Base-by-base conservation (phyloP, 2,329 filamentous ascomycete species). In the Aspergillus fumigatiaffinis region DNA sequence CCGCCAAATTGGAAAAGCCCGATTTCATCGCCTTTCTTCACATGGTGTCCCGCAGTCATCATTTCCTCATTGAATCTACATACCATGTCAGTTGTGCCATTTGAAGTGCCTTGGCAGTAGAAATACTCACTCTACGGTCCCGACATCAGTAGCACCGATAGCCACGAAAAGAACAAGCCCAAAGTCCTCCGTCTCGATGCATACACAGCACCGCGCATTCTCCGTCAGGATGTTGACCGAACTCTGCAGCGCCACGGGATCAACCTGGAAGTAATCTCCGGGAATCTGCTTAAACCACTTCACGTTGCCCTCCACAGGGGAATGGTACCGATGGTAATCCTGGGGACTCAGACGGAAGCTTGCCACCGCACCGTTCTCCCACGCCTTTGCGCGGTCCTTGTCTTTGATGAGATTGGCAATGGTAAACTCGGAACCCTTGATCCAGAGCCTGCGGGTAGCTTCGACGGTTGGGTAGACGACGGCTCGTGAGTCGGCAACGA, bases 271-370 rank as follows among this genome's bases (percentile, higher is more conserved):
- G 58, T 79, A 78, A 49, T 76, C 72, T 0, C 77, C 77, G 0
- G 75, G 73, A 17, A 79, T 72, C 9, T 71, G 70, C 50, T 70
- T 70, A 52, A 72, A 75, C 57, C 66, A 63, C 57, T 68, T 72
- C 1, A 79, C 66, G 3, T 52, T 72, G 1, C 78, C 77, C 0
- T 65, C 66, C 3, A 79, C 75, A 3, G 77, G 78, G 3, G 71
- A 73, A 64, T 79, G 77, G 59, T 75, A 80, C 4, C 77, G 71
- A 60, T 80, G 77, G 57, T 79, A 79, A 61, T 79, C 76, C 66
- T 79, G 77, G 10, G 76, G 76, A 26, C 70, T 73, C 2, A 80
- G 63, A 4, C 75, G 69, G 55, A 77, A 78, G 54, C 74, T 77
- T 4, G 76, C 77, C 8, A 79, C 65, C 0, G 72, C 65, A 0